Base-by-base conservation (phyloP, 164 flowering plant genomes). In the Dillenia suffruticosa region DNA sequence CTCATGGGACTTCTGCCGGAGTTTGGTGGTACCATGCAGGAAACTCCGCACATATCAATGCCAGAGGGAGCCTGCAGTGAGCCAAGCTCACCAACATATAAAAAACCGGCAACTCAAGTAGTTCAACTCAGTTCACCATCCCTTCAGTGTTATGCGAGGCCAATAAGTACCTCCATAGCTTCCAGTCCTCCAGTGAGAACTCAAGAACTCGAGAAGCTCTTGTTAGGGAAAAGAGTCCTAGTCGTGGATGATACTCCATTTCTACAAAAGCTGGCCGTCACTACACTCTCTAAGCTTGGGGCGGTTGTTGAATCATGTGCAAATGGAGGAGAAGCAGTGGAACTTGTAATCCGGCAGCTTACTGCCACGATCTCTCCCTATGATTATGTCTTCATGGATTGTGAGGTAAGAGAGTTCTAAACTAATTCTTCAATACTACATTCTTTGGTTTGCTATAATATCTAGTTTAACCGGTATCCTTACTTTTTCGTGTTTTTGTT, bases 381-480 rank as follows among this genome's bases (percentile, higher is more conserved):
- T 58, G 83, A 81, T 59, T 74, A 62, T 44, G 70, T 85, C 10
- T 63, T 87, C 12, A 86, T 86, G 92, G 92, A 86, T 46, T 86
- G 92, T 48, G 69, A 82, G 89, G 92, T 84, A 79, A 72, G 13
- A 6, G 40, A 32, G 40, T 32, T 4, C 40, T 32, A 32, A 32
- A 4, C 40, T 32, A 32, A 6, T 32, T 32, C 40, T 32, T 32
- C 40, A 32, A 32, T 32, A 7, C 40, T 32, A 32, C 40, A 32
- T 32, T 4, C 40, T 32, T 4, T 32, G 40, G 40, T 32, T 32
- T 32, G 40, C 40, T 32, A 32, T 32, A 6, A 4, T 50, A 44
- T 40, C 49, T 24, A 15, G 10, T 40, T 12, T 32, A 46, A 46
- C 14, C 12, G 17, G 22, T 4, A 5, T 16, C 8, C 52, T 56